Base-by-base conservation (phyloP, 2,329 filamentous ascomycete species). In the Fonsecaea erecta region DNA sequence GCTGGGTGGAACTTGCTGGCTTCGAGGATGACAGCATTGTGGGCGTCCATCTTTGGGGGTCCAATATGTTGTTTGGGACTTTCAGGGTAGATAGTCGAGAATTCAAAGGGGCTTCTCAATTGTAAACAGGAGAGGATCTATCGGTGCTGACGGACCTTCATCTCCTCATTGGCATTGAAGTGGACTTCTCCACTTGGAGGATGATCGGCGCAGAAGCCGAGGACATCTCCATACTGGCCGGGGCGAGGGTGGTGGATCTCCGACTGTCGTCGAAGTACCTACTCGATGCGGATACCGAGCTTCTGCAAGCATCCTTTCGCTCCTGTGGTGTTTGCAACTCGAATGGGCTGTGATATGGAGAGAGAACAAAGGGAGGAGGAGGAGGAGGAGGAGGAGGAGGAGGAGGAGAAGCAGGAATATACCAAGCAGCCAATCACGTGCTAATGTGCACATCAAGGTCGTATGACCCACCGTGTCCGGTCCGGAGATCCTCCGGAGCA, bases 1-100 rank as follows among this genome's bases (percentile, higher is more conserved):
- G 63, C 58, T 51, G 63, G 52, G 54, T 64, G 67, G 35, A 71
- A 71, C 34, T 67, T 62, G 46, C 34, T 58, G 5, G 65, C 18
- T 35, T 71, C 70, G 34, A 71, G 53, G 5, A 40, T 62, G 24
- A 70, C 37, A 11, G n/a, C 60, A 52, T 51, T 65, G 14, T 63
- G 58, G 34, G 34, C 32, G 21, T 54, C 62, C 65, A 67, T 67
- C 16, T 40, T 56, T 32, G 21, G 14, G 43, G 14, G 18, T 24
- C n/a, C 26, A 21, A 2, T 48, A 26, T 48, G 43, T 8, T 48
- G n/a, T 18, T 28, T 7, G 24, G 1, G 48, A 9, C 7, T 12
- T 28, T 5, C 1, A 28, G 28, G 21, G 16, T 52, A 26, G 11
- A 37, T 40, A 24, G 30, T 60, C 34, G 14, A 9, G 24, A 32